Evolutionary conservation across 2,329 filamentous ascomycete species (phyloP), one percentile per base, ranked within the genome.

Genomic region (Fusarium concolor): DNA sequence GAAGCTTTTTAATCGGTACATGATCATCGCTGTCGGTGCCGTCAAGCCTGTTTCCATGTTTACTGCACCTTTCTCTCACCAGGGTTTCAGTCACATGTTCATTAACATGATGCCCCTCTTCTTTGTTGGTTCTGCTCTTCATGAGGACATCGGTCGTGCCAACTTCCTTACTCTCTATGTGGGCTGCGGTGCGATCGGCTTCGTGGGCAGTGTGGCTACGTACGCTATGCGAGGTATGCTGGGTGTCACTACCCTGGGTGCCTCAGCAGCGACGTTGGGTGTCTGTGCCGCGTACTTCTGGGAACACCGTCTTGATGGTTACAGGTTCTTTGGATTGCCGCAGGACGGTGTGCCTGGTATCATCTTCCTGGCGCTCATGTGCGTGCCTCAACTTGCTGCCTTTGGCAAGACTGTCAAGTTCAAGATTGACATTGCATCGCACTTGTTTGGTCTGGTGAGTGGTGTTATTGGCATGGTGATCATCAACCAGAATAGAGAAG

Each of bases 121-220:
- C 81, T 81, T 92, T 72, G 82, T 93, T 18, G 92, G 91, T 24
- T 85, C 85, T 11, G 82, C 85, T 2, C 81, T 93, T 33, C 90
- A 92, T 78, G 89, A 92, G 64, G 89, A 93, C 70, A 80, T 93
- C 26, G 91, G 90, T 12, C 84, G 91, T 12, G 89, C 86, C 15
- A 84, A 86, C 56, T 93, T 93, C 78, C 79, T 93, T 20, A 85
- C 89, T n/a, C 79, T 92, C 31, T 92, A 90, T 76, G 67, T 91
- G 31, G 80, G 84, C 10, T 84, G 84, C 9, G 90, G 90, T 52
- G 81, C 83, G 2, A 42, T 88, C 3, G 88, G 86, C 10, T 88
- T 87, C 61, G 84, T 89, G 62, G 80, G 83, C n/a, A 88, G 86
- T 43, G 79, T 93, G 60, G 71, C 80, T 28, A 77, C 78, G 45